phyloP scores from a whole-genome alignment of 177 flowering plant species.

The Tripterygium wilfordii region DNA sequence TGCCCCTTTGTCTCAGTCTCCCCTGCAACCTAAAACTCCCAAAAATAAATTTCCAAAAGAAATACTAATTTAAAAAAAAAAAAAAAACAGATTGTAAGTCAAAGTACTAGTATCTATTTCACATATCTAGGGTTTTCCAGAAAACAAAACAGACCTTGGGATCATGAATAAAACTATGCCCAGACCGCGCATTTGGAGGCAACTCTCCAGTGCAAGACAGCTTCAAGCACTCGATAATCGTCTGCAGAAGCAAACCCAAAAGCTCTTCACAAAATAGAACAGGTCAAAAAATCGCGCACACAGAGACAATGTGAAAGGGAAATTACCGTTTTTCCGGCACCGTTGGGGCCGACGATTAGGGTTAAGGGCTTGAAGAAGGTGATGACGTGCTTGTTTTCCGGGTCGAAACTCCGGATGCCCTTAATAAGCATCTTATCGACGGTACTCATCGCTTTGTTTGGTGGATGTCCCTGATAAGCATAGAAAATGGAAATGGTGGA shows the following conservation, averaged over 20 bases:
- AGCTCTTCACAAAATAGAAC: neutral
- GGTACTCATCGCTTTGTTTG: slow-evolving; percentile 65
- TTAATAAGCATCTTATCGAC: slow-evolving; percentile 97
- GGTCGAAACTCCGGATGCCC: slow-evolving; percentile 97
- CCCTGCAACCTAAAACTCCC: slow-evolving; percentile 70
- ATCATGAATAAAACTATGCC: slow-evolving; percentile 96
- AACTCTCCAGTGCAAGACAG: slow-evolving; percentile 93
- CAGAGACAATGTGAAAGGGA: neutral
- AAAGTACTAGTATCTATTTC: no score
- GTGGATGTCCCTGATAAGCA: neutral
- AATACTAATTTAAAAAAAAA: neutral
- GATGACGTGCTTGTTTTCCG: slow-evolving; percentile 90
- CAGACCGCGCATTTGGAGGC: slow-evolving; percentile 96
- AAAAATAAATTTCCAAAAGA: no score
- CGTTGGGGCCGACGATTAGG: slow-evolving; percentile 93
- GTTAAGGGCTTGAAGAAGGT: slow-evolving; percentile 93
- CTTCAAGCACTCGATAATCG: slow-evolving; percentile 96
- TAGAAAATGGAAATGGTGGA: neutral
- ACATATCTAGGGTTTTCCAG: no score
- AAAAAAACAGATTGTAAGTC: neutral
- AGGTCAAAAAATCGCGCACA: neutral
- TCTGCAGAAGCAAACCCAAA: slow-evolving; percentile 29
- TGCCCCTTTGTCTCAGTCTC: slow-evolving; percentile 99
- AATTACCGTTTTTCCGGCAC: slow-evolving; percentile 93
- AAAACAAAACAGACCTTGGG: slow-evolving; percentile 58